Conservation (phyloP, 805 yeast genomes). For the Candida sakaeoensis region DNA sequence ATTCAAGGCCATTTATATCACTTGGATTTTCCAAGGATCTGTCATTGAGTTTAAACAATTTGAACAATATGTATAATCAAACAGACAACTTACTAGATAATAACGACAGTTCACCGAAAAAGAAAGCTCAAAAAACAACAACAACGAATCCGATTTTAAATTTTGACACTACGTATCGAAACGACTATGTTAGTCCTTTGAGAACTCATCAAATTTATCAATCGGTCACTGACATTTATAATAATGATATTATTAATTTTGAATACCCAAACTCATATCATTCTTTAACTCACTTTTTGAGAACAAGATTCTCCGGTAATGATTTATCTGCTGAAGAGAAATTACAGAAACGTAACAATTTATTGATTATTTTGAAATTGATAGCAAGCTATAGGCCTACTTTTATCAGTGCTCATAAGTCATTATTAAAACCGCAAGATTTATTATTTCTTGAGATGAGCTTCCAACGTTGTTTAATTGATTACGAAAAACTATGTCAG, state of each 20-base stretch:
- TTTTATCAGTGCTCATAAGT: conserved; percentile 72
- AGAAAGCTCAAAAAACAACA: background rate
- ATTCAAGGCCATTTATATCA: conserved; percentile 41
- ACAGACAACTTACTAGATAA: conserved; percentile 11
- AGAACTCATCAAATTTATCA: conserved; percentile 53
- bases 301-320: conserved; percentile 53
- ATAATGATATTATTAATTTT: conserved; percentile 46
- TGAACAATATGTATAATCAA: conserved; percentile 9
- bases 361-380: conserved; percentile 47
- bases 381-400: conserved; percentile 71
- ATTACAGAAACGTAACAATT: conserved; percentile 26
- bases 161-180: conserved; percentile 7
- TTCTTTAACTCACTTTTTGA: conserved; percentile 52
- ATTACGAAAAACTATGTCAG: conserved; percentile 42
- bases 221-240: conserved; percentile 48
- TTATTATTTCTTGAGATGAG: conserved; percentile 49
- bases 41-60: conserved; percentile 6
- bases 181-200: conserved; percentile 54
- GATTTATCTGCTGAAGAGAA: conserved; percentile 29
- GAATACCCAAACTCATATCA: conserved; percentile 65
- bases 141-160: conserved; percentile 10
- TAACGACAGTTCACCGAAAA: conserved; percentile 3
- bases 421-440: conserved; percentile 64
- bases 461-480: conserved; percentile 40
- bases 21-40: conserved; percentile 24